These are phyloP conservation scores for Suillus alpinus DNA, from an alignment of 768 basidiomycete genomes.

Conservation along the genomic window DNA sequence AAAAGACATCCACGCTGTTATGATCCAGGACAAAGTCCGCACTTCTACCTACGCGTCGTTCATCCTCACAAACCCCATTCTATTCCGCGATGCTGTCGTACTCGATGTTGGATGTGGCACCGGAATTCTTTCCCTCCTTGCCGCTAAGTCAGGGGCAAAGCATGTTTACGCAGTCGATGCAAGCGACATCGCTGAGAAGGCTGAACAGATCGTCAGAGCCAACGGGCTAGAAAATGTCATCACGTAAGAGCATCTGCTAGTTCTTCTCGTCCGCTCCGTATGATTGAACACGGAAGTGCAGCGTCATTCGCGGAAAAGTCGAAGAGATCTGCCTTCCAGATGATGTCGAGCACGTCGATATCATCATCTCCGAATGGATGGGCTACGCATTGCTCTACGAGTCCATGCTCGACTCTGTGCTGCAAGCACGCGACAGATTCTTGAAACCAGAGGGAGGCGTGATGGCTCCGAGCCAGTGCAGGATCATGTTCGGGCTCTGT, in stretches of 20 bases:
- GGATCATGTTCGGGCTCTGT: conserved; percentile 81
- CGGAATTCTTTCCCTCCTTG: conserved; percentile 87
- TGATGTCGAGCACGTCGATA: conserved; percentile 74
- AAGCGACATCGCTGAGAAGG: conserved; percentile 76
- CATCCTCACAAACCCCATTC: conserved; percentile 75
- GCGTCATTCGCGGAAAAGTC: conserved; percentile 86
- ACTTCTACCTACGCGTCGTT: conserved; percentile 92
- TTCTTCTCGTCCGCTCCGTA: background rate
- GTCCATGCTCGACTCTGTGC: conserved; percentile 95
- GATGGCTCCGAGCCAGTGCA: conserved; percentile 88
- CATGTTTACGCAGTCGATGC: conserved; percentile 92
- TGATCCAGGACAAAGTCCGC: conserved; percentile 94
- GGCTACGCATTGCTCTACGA: conserved; percentile 90
- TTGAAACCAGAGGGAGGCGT: conserved; percentile 66
- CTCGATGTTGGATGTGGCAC: conserved; percentile 97
- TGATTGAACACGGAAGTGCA: conserved; percentile 17
- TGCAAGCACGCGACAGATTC: conserved; percentile 85
- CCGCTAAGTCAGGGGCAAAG: conserved; percentile 85
- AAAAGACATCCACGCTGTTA: conserved; percentile 92
- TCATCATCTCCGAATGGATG: conserved; percentile 99
- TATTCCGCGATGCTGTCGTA: conserved; percentile 84
- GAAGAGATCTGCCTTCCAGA: conserved; percentile 83
- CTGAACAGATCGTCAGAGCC: conserved; percentile 70
- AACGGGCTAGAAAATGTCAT: conserved; percentile 75
- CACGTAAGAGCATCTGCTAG: conserved; percentile 37